phyloP scores from a whole-genome alignment of 1,284 basidiomycete genomes.

The Lentinus polychrous region DNA sequence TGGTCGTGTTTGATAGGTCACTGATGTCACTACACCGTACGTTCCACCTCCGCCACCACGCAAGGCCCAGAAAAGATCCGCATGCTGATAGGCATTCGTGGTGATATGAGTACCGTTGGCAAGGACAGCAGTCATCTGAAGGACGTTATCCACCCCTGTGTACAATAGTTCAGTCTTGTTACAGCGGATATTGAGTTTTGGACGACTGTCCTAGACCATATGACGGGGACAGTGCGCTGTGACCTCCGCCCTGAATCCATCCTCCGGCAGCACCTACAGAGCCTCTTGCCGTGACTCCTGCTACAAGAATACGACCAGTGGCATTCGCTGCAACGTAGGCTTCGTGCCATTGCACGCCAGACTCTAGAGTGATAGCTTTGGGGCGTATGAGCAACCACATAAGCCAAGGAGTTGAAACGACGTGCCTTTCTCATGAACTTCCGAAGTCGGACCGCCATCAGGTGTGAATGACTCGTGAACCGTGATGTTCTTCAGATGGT shows the following conservation, averaged over 20 bases:
- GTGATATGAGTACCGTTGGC: slow-evolving; percentile 28
- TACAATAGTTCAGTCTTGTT: no score
- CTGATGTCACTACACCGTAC: slow-evolving; percentile 34
- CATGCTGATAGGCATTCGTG: slow-evolving; percentile 28
- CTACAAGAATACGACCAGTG: slow-evolving; percentile 16
- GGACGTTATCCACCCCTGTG: slow-evolving; percentile 36
- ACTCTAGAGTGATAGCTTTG: slow-evolving; percentile 32
- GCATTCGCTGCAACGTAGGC: slow-evolving; percentile 31
- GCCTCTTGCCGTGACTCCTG: slow-evolving; percentile 26
- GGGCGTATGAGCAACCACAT: no score
- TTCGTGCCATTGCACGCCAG: slow-evolving; percentile 40
- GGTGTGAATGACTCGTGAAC: slow-evolving; percentile 17
- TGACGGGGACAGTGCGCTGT: slow-evolving; percentile 32
- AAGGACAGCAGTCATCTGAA: slow-evolving; percentile 34
- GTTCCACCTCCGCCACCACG: slow-evolving; percentile 43
- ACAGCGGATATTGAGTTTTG: no score
- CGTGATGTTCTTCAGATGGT: slow-evolving; percentile 19
- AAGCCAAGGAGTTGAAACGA: no score
- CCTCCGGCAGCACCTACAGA: slow-evolving; percentile 31
- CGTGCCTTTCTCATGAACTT: slow-evolving; percentile 13
- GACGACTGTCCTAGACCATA: slow-evolving; percentile 39
- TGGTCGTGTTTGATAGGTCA: slow-evolving; percentile 33
- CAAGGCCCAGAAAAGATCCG: slow-evolving; percentile 44
- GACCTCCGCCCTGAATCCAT: slow-evolving; percentile 36
- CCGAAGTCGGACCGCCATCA: slow-evolving; percentile 12